Evolutionary conservation across 129 eudicot genomes (phyloP).

Genomic region (Artemisia annua): DNA sequence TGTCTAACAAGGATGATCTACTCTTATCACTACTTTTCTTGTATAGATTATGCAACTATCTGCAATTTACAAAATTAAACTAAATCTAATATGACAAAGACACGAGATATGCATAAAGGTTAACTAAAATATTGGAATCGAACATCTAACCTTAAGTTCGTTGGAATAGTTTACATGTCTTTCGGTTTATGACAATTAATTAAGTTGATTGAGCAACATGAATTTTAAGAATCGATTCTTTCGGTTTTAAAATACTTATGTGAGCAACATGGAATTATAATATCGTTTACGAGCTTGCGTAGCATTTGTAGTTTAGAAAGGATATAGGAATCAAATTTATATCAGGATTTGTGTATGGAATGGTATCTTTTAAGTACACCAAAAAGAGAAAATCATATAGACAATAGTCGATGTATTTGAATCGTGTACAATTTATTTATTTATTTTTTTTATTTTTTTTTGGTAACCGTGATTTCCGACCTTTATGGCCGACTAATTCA

Average conservation of each 20-base stretch:
- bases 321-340: slow-evolving; percentile 2
- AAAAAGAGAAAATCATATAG: background rate
- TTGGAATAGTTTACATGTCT: background rate
- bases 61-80: background rate
- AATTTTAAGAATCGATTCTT: background rate
- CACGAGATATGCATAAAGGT: background rate
- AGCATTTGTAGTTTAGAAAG: background rate
- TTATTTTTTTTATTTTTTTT: too few species aligned
- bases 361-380: background rate
- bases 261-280: background rate
- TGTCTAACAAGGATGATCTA: slow-evolving; percentile 2
- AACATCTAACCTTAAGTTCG: background rate
- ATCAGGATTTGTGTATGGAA: slow-evolving; percentile 11
- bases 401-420: background rate
- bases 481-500: too few species aligned
- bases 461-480: too few species aligned
- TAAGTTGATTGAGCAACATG: slow-evolving; percentile 1
- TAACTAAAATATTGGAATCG: background rate
- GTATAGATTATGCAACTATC: background rate
- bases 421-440: too few species aligned
- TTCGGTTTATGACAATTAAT: slow-evolving; percentile 14
- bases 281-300: background rate
- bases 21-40: slow-evolving; percentile 2
- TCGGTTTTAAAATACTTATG: slow-evolving; percentile 3
- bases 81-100: background rate